A percentile compares a stretch with the other conserved stretches of the same genome.
Evolutionary conservation across 805 yeast species (phyloP).

Genomic region (Saccharomyces paradoxus): DNA sequence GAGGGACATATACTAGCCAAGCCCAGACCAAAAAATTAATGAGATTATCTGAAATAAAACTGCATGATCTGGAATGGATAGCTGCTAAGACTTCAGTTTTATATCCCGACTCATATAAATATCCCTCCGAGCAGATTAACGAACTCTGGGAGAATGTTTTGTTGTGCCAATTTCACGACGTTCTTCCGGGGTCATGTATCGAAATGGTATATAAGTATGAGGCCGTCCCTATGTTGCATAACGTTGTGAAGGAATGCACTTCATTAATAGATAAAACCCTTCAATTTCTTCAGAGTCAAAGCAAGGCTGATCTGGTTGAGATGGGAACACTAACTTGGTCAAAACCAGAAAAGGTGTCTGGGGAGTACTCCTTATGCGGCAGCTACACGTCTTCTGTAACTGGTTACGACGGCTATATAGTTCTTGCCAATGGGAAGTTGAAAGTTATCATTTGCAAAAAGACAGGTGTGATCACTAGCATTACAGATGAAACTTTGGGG

Average conservation of each 20-base stretch:
- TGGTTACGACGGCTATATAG: constrained; percentile 34
- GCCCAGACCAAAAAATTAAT: constrained; percentile 76
- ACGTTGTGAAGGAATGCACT: constrained; percentile 46
- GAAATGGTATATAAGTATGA: constrained; percentile 87
- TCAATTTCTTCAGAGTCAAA: neutral
- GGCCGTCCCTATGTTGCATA: constrained; percentile 68
- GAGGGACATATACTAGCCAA: constrained; percentile 96
- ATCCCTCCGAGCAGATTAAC: constrained; percentile 64
- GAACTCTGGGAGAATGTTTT: constrained; percentile 81
- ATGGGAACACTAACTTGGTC: constrained; percentile 62
- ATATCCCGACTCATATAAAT: constrained; percentile 44
- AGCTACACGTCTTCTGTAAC: neutral
- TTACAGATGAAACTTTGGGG: constrained; percentile 49
- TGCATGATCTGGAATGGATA: constrained; percentile 79
- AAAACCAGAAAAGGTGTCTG: constrained; percentile 27
- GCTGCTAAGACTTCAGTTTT: constrained; percentile 64
- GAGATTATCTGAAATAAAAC: constrained; percentile 63
- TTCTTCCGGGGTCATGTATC: constrained; percentile 93
- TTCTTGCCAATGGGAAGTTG: constrained; percentile 54
- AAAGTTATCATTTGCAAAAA: constrained; percentile 44
- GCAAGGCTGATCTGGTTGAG: neutral
- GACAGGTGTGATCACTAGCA: constrained; percentile 55
- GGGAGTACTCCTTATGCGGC: neutral
- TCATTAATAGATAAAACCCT: constrained; percentile 34
- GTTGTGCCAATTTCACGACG: constrained; percentile 93